These are phyloP conservation scores for Bidens hawaiensis DNA, from an alignment of 140 eudicot species.

Conservation along the genomic window DNA sequence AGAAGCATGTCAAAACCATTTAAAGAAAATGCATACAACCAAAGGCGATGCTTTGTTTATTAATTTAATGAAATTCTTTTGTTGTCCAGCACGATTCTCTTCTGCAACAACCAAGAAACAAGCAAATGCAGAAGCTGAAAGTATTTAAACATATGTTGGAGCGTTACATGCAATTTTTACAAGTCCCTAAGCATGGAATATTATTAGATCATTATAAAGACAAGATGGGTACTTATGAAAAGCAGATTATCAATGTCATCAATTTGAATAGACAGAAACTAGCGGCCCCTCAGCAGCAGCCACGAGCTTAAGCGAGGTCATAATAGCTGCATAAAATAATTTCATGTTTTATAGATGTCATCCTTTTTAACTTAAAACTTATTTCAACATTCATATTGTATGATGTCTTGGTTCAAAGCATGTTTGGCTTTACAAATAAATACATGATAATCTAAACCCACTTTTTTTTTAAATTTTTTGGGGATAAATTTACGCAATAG, in stretches of 20 bases:
- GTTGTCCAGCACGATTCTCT: constrained; percentile 66
- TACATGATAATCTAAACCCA: no score
- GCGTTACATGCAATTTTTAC: constrained; percentile 51
- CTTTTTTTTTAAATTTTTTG: no score
- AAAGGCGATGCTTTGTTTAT: not conserved
- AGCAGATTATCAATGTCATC: constrained; percentile 56
- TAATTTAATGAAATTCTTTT: not conserved
- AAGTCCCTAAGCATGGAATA: constrained; percentile 49
- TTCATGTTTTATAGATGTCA: no score
- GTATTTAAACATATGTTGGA: constrained; percentile 72
- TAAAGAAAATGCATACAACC: not conserved
- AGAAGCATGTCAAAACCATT: constrained; percentile 2
- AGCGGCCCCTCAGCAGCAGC: constrained; percentile 46
- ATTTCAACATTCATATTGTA: constrained; percentile 23
- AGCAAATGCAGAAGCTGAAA: constrained; percentile 65
- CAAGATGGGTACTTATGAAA: constrained; percentile 57
- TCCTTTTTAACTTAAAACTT: no score
- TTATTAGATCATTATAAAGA: constrained; percentile 48
- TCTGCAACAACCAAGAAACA: constrained; percentile 65
- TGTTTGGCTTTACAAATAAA: no score
- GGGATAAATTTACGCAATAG: no score
- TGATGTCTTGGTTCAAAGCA: no score
- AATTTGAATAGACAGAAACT: constrained; percentile 63
- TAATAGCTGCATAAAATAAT: no score
- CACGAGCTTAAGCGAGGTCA: constrained; percentile 16